Base-by-base conservation (phyloP, 192 early-diverging fungal species). In the Backusella macrospora region DNA sequence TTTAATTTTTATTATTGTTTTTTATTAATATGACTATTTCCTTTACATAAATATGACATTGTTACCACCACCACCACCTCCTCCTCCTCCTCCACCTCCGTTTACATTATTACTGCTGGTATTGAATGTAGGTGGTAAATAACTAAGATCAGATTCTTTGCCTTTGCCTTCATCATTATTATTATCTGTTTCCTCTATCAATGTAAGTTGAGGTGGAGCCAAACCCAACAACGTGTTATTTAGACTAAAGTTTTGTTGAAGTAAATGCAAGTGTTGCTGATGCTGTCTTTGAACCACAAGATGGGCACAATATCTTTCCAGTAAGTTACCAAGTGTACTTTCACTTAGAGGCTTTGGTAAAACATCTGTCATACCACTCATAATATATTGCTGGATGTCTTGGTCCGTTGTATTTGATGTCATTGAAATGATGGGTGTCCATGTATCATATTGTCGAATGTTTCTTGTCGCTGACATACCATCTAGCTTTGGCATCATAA, bases 401-500 rank as follows among this genome's bases (percentile, higher is more conserved):
- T 81, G 79, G 15, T 80, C 81, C 0, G 90, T 84, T 6, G 83
- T 89, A 69, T 90, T 92, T 0, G 86, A 84, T 13, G 92, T 93
- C 90, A 93, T 92, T n/a, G 86, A 84, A 70, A 93, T 90, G 49
- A 93, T 93, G 4, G 91, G 91, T 10, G 89, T 91, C 71, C 79
- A 76, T 9, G 81, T 79, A 71, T 93, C 89, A 76, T 89, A 90
- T 67, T 87, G 86, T 46, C 92, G 83, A 47, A 93, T 93, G 29
- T 84, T 86, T 12, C 78, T 80, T 5, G 92, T 91, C 8, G 91
- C 91, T 1, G 84, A 82, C n/a, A 92, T 83, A 18, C 92, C 92
- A 80, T 91, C 85, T 38, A 92, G 67, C 9, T 86, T 87, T 16
- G 91, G 92, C 91, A 92, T 92, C 67, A 90, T 83, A 65, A 91